phyloP scores from a whole-genome alignment of 2,329 filamentous ascomycete species.

The Alternaria triticina region DNA sequence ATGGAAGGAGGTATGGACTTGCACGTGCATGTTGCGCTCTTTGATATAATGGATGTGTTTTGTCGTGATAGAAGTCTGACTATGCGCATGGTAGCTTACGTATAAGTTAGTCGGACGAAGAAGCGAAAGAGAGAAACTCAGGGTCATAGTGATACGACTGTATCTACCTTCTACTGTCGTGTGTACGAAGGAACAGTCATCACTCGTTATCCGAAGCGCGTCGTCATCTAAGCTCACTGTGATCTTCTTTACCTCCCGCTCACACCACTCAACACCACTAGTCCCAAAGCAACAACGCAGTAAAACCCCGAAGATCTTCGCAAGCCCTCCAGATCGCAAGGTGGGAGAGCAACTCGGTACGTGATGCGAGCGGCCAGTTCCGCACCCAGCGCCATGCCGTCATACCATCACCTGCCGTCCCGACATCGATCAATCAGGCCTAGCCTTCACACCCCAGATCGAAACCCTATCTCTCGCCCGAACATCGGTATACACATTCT shows the following conservation, averaged over 20 bases:
- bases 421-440: neutral
- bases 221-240: neutral
- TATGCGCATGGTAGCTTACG: too few relatives aligned
- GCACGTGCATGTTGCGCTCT: too few relatives aligned
- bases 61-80: too few relatives aligned
- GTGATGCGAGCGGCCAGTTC: neutral
- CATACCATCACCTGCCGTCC: neutral
- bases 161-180: accelerated
- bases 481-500: constrained; percentile 3
- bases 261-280: neutral
- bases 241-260: neutral
- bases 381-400: neutral
- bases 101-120: neutral
- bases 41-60: too few relatives aligned
- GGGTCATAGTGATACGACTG: neutral
- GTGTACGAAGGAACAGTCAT: neutral
- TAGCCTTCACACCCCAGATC: neutral
- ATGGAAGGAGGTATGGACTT: too few relatives aligned
- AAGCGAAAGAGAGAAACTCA: neutral
- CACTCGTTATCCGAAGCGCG: accelerated
- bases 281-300: neutral
- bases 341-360: neutral
- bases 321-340: neutral
- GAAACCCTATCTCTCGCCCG: neutral
- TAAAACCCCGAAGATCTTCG: neutral